phyloP scores from a whole-genome alignment of 352 stramenopile species.

The Phytophthora agathidicida region DNA sequence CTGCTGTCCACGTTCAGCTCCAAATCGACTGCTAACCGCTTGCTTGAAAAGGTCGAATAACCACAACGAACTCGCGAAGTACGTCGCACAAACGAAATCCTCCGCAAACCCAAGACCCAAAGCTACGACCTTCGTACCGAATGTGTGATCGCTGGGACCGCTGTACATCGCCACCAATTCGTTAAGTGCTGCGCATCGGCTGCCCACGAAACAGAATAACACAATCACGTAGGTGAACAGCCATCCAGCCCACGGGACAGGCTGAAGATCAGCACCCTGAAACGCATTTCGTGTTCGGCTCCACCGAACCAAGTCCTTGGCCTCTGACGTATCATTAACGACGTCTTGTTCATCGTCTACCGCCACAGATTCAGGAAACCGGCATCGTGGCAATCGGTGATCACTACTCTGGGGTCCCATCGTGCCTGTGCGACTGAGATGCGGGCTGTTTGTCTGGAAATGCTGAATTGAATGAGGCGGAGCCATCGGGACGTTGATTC shows the following conservation, averaged over 20 bases:
- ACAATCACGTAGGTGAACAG: conserved; percentile 15
- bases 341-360: not conserved
- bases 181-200: conserved; percentile 11
- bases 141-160: not conserved
- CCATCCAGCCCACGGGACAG: conserved; percentile 20
- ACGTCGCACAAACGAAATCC: conserved; percentile 34
- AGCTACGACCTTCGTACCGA: conserved; percentile 8
- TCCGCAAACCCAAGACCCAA: conserved; percentile 27
- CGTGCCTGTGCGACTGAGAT: not conserved
- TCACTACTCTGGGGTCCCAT: not conserved
- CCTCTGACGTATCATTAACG: not conserved
- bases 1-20: not conserved
- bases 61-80: conserved; percentile 26
- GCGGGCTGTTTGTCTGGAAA: too few species aligned
- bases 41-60: conserved; percentile 12
- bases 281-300: not conserved
- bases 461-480: too few species aligned
- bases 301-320: conserved; percentile 1
- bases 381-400: not conserved
- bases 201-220: conserved; percentile 20
- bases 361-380: not conserved
- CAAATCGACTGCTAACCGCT: not conserved
- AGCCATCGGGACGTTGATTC: too few species aligned
- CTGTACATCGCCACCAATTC: conserved; percentile 22
- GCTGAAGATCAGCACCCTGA: not conserved